These are phyloP conservation scores for Sugiyamaella lignohabitans DNA, from an alignment of 805 yeast genomes.

Conservation along the genomic window DNA sequence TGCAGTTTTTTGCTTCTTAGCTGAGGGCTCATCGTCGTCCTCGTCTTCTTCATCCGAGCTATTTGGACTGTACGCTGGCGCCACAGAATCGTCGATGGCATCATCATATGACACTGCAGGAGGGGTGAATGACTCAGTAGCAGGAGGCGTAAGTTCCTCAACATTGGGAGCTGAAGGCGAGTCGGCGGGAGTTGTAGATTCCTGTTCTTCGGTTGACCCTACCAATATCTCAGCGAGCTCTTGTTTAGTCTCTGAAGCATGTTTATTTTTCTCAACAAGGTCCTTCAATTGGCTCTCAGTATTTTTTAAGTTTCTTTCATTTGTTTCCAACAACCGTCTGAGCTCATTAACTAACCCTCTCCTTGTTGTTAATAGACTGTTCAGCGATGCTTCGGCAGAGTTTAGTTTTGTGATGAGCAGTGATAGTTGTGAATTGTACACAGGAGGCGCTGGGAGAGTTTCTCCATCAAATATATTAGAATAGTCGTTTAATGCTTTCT, in stretches of 20 bases:
- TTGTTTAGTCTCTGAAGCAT: slow-evolving; percentile 17
- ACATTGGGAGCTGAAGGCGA: slow-evolving; percentile 11
- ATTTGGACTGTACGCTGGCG: slow-evolving; percentile 22
- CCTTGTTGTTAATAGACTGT: slow-evolving; percentile 24
- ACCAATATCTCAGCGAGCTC: slow-evolving; percentile 14
- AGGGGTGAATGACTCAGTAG: not conserved
- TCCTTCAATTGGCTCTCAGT: slow-evolving; percentile 25
- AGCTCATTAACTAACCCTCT: slow-evolving; percentile 26
- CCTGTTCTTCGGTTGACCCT: not conserved
- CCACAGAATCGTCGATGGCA: slow-evolving; percentile 14
- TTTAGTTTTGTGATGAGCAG: slow-evolving; percentile 22
- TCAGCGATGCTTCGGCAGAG: slow-evolving; percentile 25
- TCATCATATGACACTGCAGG: not conserved
- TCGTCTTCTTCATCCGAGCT: slow-evolving; percentile 43
- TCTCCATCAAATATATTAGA: slow-evolving; percentile 23
- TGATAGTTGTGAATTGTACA: slow-evolving; percentile 25
- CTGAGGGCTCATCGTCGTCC: slow-evolving; percentile 22
- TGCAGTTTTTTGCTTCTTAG: not conserved
- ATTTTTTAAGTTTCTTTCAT: slow-evolving; percentile 24
- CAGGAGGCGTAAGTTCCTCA: slow-evolving; percentile 20
- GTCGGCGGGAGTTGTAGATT: slow-evolving; percentile 1
- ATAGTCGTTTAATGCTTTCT: slow-evolving; percentile 10
- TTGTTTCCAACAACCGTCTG: slow-evolving; percentile 24
- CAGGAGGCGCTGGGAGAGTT: slow-evolving; percentile 33
- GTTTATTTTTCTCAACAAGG: slow-evolving; percentile 28